phyloP scores from a whole-genome alignment of 1,139 yeast species.

The Geotrichum klebahnii region DNA sequence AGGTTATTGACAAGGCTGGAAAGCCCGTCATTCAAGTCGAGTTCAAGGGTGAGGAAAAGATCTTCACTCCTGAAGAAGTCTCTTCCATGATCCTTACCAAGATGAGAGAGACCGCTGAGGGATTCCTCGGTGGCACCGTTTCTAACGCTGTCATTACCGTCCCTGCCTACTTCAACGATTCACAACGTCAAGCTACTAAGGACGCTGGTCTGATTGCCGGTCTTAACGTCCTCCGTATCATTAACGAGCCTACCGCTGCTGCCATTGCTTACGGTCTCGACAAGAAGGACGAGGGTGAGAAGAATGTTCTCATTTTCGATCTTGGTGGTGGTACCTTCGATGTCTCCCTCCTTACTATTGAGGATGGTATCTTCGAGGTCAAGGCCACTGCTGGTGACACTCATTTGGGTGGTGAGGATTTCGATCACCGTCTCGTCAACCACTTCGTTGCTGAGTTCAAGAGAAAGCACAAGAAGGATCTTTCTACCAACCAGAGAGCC shows the following conservation, averaged over 20 bases:
- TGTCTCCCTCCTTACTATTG: constrained; percentile 93
- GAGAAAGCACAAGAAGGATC: constrained; percentile 93
- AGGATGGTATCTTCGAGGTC: constrained; percentile 98
- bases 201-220: constrained; percentile 97
- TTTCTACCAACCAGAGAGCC: constrained; percentile 90
- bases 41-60: constrained; percentile 89
- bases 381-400: constrained; percentile 99
- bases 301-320: constrained; percentile 85
- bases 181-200: constrained; percentile 95
- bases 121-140: constrained; percentile 79
- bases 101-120: constrained; percentile 95
- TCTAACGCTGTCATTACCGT: constrained; percentile 89
- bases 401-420: constrained; percentile 99
- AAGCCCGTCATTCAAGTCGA: constrained; percentile 89
- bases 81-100: constrained; percentile 92
- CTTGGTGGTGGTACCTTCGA: constrained; percentile 99
- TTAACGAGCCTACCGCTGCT: constrained; percentile 96
- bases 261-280: constrained; percentile 97
- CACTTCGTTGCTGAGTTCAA: constrained; percentile 93
- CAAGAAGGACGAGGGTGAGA: constrained; percentile 84
- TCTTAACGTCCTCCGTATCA: constrained; percentile 87
- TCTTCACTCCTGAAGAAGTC: constrained; percentile 92
- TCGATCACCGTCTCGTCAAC: constrained; percentile 95
- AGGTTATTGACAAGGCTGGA: constrained; percentile 78
- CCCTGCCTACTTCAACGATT: constrained; percentile 93